Base-by-base conservation (phyloP, 2,329 filamentous ascomycete species). In the Trichoderma breve region DNA sequence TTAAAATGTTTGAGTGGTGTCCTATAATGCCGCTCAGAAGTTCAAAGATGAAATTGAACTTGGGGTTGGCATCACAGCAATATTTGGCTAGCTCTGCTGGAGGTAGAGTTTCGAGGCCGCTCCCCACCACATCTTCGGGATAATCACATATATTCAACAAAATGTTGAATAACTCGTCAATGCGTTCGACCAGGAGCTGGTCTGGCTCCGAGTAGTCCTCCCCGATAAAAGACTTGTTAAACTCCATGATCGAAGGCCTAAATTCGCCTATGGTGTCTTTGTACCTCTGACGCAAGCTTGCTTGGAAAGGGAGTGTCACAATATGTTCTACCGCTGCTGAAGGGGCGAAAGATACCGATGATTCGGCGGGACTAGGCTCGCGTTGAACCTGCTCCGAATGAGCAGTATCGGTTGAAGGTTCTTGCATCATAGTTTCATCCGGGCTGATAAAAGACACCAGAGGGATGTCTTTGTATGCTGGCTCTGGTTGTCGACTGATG, bases 21-120 rank as follows among this genome's bases (percentile, higher is more conserved):
- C 80, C 78, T 43, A 43, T n/a, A 12, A 90, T 76, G 9, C 79
- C 76, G 24, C 85, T 80, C 34, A 90, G 77, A 4, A 91, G 80
- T 73, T 90, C 87, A 58, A 83, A 85, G 6, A 90, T 75, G 74
- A 91, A 91, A 36, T 84, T 85, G 74, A 87, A 89, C 74, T 91
- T 91, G 70, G 87, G 81, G 77, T 89, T 91, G 11, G 87, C 85
- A 67, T 85, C 85, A 70, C 85, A 83, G 2, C 85, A 84, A 74
- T 89, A 87, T 76, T 85, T 89, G 74, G 85, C 84, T 68, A 84
- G 80, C 26, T 85, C 82, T 4, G 78, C 76, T 8, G 83, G 76
- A 3, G 82, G 78, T 70, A 88, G 73, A 4, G 75, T 74, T 28
- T 81, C 80, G 14, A 83, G 76, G 3, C 79, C 76, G 8, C 86